Percentiles rank a stretch among this genome's conserved stretches.
Conservation (phyloP, 495 filamentous ascomycete genomes). For the Hyphodiscus hymeniophilus region DNA sequence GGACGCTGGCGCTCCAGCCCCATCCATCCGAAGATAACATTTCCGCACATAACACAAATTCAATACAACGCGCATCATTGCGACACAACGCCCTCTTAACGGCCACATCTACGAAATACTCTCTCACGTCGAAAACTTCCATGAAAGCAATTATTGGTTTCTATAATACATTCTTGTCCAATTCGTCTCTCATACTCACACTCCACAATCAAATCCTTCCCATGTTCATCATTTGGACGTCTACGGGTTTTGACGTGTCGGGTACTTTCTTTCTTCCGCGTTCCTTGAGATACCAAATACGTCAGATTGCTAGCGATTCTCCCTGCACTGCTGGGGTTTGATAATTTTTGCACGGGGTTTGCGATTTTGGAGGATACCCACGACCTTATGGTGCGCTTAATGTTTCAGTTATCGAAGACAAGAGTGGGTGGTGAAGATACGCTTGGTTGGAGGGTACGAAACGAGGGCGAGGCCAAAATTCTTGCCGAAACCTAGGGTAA, state of each 20-base stretch:
- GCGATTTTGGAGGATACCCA: background rate
- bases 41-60: background rate
- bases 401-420: slow-evolving; percentile 65
- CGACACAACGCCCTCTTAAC: background rate
- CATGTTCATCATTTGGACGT: background rate
- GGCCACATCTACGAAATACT: background rate
- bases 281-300: background rate
- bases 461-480: too few relatives aligned
- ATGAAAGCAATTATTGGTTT: background rate
- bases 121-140: background rate
- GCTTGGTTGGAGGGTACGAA: too few relatives aligned
- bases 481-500: too few relatives aligned
- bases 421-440: too few relatives aligned
- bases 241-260: background rate
- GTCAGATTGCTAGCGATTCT: background rate
- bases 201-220: background rate
- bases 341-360: background rate
- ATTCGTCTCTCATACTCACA: background rate
- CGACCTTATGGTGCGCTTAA: too few relatives aligned
- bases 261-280: background rate
- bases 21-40: background rate
- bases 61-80: too few relatives aligned
- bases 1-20: slow-evolving; percentile 32
- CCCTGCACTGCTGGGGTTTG: background rate
- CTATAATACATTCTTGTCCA: background rate